phyloP scores from a whole-genome alignment of 768 basidiomycete genomes.

The Mycena alexandri region DNA sequence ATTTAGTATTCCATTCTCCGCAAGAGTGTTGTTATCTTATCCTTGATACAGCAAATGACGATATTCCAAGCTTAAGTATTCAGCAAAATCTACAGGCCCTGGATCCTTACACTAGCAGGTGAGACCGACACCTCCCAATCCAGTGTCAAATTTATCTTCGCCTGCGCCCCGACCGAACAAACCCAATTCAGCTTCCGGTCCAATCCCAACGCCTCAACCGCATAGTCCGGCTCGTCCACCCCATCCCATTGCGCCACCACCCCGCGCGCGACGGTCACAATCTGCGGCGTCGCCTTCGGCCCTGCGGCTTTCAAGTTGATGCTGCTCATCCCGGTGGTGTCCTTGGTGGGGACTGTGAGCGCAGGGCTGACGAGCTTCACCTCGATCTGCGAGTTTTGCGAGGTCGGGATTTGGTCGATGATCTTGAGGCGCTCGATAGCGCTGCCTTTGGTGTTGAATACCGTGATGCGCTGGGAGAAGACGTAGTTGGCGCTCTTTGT shows the following conservation, averaged over 20 bases:
- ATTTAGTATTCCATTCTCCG: no score
- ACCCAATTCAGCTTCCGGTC: conserved; percentile 54
- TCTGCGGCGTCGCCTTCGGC: conserved; percentile 20
- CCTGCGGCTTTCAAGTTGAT: background rate
- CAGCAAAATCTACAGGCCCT: conserved; percentile 34
- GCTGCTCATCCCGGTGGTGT: conserved; percentile 21
- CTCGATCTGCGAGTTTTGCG: conserved; percentile 40
- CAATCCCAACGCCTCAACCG: conserved; percentile 43
- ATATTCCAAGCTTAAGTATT: background rate
- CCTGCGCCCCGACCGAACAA: conserved; percentile 47
- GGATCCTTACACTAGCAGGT: conserved; percentile 41
- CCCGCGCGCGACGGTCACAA: conserved; percentile 34
- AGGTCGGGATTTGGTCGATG: conserved; percentile 43
- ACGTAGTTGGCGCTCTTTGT: conserved; percentile 40
- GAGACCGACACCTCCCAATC: conserved; percentile 51
- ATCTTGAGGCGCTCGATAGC: conserved; percentile 37
- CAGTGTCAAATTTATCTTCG: conserved; percentile 46
- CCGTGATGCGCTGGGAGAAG: conserved; percentile 42
- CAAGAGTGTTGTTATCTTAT: no score
- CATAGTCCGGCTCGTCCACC: conserved; percentile 36
- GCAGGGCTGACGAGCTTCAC: conserved; percentile 38
- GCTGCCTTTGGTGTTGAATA: conserved; percentile 42
- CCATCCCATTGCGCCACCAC: conserved; percentile 46
- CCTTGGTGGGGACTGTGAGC: conserved; percentile 32
- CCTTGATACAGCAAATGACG: no score